These are phyloP conservation scores for Heimioporus sp. DNA, from an alignment of 768 basidiomycete species.

Conservation along the genomic window DNA sequence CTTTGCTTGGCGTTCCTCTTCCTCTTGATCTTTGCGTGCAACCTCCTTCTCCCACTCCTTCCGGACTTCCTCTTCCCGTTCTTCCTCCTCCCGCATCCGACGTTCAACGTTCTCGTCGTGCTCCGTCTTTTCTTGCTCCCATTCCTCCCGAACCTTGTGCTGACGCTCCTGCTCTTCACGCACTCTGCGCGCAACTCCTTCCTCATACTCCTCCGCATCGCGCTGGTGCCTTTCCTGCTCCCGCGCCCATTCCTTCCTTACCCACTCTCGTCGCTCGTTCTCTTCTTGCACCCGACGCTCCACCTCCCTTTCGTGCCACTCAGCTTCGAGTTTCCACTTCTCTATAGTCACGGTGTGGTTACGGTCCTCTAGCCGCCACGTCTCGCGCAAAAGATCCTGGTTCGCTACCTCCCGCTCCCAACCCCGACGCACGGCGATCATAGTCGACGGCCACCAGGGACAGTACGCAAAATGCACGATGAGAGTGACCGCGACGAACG, in stretches of 20 bases:
- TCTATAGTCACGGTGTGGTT: background rate
- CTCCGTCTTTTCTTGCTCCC: conserved; percentile 1
- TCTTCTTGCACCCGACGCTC: conserved; percentile 5
- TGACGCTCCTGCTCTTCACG: conserved; percentile 6
- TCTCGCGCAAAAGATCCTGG: background rate
- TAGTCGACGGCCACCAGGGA: background rate
- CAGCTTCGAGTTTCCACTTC: conserved; percentile 9
- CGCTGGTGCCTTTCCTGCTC: conserved; percentile 4
- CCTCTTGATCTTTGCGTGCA: background rate
- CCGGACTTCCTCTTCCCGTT: conserved; percentile 2
- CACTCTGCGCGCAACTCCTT: background rate
- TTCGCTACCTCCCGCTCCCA: background rate
- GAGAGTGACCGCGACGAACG: background rate
- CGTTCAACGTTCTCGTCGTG: background rate
- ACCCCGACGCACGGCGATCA: background rate
- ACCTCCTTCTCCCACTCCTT: background rate
- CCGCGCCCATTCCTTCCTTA: conserved; percentile 1
- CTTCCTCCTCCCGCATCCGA: conserved; percentile 4
- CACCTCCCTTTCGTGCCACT: conserved; percentile 9
- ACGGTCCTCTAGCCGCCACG: conserved; percentile 8
- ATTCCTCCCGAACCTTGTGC: conserved; percentile 1
- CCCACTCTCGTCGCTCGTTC: conserved; percentile 4
- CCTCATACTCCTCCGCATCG: conserved; percentile 3
- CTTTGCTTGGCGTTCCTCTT: conserved; percentile 1
- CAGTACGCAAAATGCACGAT: background rate